Evolutionary conservation across 768 basidiomycete species (phyloP).

Genomic region (Gelatoporia subvermispora): DNA sequence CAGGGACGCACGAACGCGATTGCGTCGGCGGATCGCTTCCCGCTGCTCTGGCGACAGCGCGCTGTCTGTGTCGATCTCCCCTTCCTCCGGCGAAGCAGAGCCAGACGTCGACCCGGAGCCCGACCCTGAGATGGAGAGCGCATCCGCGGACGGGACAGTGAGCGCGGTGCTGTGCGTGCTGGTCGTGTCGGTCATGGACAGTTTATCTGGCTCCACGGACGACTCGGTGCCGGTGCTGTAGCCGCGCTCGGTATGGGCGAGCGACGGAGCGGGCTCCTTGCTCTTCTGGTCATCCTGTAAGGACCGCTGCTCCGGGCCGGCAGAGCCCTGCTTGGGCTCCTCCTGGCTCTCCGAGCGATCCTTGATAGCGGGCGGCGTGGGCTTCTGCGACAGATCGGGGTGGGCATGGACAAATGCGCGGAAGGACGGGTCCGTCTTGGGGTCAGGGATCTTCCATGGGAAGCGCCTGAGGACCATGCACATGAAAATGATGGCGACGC

Average conservation of each 20-base stretch:
- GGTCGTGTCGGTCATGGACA: slow-evolving; percentile 9
- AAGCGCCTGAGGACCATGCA: slow-evolving; percentile 98
- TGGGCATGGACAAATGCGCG: slow-evolving; percentile 89
- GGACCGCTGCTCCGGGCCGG: neutral
- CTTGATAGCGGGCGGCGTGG: slow-evolving; percentile 9
- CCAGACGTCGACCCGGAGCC: slow-evolving; percentile 1
- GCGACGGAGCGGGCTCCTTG: slow-evolving; percentile 7
- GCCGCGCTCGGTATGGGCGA: neutral
- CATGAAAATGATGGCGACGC: slow-evolving; percentile 96
- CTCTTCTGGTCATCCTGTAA: slow-evolving; percentile 6
- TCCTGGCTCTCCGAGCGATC: slow-evolving; percentile 2
- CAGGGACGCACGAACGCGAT: slow-evolving; percentile 14
- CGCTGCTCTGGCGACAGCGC: neutral
- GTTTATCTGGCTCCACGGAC: slow-evolving; percentile 7
- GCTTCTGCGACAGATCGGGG: slow-evolving; percentile 65
- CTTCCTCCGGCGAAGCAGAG: slow-evolving; percentile 3
- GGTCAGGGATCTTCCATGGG: slow-evolving; percentile 98
- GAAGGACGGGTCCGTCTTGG: slow-evolving; percentile 89
- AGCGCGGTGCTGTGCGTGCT: slow-evolving; percentile 13
- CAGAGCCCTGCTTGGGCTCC: neutral
- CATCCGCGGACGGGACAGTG: slow-evolving; percentile 13
- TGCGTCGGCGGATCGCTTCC: slow-evolving; percentile 1
- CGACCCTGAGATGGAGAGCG: too few species aligned
- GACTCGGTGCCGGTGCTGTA: slow-evolving; percentile 11
- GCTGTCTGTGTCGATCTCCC: slow-evolving; percentile 7